Evolutionary conservation across 805 yeast genomes (phyloP), one percentile per base, ranked within the genome.

Genomic region (Pichia rugopelliculosa): DNA sequence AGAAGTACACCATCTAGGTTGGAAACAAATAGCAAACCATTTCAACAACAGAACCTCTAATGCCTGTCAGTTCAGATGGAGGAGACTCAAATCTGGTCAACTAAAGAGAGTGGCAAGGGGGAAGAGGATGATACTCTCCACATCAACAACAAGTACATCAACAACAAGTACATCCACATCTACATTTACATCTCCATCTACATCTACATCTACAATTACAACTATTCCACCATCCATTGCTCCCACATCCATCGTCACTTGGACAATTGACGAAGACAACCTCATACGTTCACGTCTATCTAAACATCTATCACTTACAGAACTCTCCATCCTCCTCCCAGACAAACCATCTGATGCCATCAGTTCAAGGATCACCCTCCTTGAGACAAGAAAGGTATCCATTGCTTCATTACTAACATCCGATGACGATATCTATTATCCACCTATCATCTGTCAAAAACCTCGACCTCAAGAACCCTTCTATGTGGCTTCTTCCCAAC

Each of bases 51-150:
- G 96, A 59, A 87, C 96, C 2, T 93, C 96, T 23, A 87, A 86
- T 61, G 95, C 95, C 2, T 86, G 95, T 58, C 95, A 86, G 66
- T 86, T 86, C 60, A 76, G 96, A 56, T 87, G 96, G 96, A 76
- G 96, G 61, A 67, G 96, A 52, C 66, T 81, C 33, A 77, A 48
- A 22, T 40, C 47, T 26, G 50, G 50, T 22, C 47, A 48, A 37
- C 36, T 48, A 4, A 48, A 48, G 17, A 48, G 44, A 37, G 20
- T 36, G 3, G 23, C 41, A 9, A 46, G 41, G n/a, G 24, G 2
- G 20, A 20, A 41, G 30, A 24, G 27, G 22, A 17, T 22, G 11
- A 17, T 13, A 18, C n/a, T n/a, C n/a, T n/a, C n/a, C n/a, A n/a
- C n/a, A n/a, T n/a, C n/a, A n/a, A 7, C 27, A 9, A 26, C 27